Evolutionary conservation across 192 early-diverging fungal species (phyloP), one percentile per base, ranked within the genome.

Genomic region (Coemansia sp.): DNA sequence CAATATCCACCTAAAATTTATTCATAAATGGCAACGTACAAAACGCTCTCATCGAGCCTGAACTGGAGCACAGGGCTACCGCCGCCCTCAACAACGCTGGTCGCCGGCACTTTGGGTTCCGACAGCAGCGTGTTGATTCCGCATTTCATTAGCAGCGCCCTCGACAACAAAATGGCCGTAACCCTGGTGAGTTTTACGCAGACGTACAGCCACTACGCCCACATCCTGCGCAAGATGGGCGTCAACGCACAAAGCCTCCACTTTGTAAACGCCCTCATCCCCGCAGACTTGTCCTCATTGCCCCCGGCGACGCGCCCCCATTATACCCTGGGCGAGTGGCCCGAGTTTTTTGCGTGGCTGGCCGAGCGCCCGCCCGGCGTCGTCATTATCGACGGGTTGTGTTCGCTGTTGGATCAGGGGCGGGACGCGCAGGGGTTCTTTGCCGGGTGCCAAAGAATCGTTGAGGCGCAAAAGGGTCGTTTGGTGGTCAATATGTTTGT

Each of bases 171-270:
- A 33, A n/a, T 34, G 0, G 36, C 62, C 0, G 66, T 75, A 2
- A 50, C 64, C 3, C 68, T 81, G 1, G 9, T 81, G 17, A 73
- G 70, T 17, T 72, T 81, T 29, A 62, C 63, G 6, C 74, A 77
- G 19, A 76, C 79, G 2, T 62, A 64, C 61, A 81, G 63, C 68
- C 74, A 81, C 66, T 81, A 81, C 59, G 59, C 74, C 57, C 79
- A 81, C 59, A 76, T 81, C 4, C 63, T 81, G 67, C 79, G 74
- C 51, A 81, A 81, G 57, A 73, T 73, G 68, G 79, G 79, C 1
- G 66, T 81, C 10, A 69, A 73, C 35, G 57, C 6, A 21, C 53
- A 17, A 68, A 60, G 13, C 59, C 24, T 72, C 3, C 65, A 70
- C 14, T 81, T 81, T 48, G 71, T 77, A 60, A 77, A 73, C 46